A percentile compares a stretch with the other conserved stretches of the same genome.
These are phyloP conservation scores for Trichoderma koningii DNA, from an alignment of 2,329 filamentous ascomycete genomes.

Conservation along the genomic window DNA sequence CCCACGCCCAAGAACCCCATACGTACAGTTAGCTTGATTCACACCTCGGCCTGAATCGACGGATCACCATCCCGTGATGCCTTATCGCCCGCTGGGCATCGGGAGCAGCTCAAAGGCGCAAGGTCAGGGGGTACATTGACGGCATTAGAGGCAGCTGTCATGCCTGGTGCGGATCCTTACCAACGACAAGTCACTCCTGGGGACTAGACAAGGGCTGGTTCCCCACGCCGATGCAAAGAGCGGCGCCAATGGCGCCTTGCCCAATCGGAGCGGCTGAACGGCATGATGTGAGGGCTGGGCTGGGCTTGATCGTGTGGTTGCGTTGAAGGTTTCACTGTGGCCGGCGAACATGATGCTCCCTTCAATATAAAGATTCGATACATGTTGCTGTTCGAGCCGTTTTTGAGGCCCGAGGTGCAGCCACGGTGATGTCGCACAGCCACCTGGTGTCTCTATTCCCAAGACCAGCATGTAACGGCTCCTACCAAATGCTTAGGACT, in stretches of 20 bases:
- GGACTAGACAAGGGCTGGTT: conserved; percentile 20
- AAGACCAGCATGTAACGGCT: too few relatives aligned
- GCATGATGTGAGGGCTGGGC: conserved; percentile 9
- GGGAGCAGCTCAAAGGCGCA: not conserved
- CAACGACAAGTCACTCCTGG: conserved; percentile 31
- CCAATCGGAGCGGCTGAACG: conserved; percentile 26
- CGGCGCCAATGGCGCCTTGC: not conserved
- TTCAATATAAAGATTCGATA: too few relatives aligned
- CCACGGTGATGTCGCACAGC: not conserved
- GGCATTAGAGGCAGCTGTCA: conserved; percentile 20
- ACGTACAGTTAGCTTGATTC: conserved; percentile 16
- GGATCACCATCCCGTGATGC: conserved; percentile 23
- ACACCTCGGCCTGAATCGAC: conserved; percentile 5
- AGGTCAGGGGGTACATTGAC: conserved; percentile 5
- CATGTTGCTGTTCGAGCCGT: too few relatives aligned
- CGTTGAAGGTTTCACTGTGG: conserved; percentile 8
- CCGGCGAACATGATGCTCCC: not conserved
- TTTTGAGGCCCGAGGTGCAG: not conserved
- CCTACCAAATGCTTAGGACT: too few relatives aligned
- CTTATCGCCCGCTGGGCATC: conserved; percentile 12
- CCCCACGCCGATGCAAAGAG: conserved; percentile 20
- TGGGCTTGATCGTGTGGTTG: not conserved
- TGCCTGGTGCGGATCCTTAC: conserved; percentile 30
- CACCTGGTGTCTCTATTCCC: too few relatives aligned
- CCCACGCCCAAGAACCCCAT: too few relatives aligned